Percentiles rank a stretch among this genome's conserved stretches.
Evolutionary conservation across 1,139 yeast species (phyloP).

Genomic region (Hemisphaericaspora xylofermentans): DNA sequence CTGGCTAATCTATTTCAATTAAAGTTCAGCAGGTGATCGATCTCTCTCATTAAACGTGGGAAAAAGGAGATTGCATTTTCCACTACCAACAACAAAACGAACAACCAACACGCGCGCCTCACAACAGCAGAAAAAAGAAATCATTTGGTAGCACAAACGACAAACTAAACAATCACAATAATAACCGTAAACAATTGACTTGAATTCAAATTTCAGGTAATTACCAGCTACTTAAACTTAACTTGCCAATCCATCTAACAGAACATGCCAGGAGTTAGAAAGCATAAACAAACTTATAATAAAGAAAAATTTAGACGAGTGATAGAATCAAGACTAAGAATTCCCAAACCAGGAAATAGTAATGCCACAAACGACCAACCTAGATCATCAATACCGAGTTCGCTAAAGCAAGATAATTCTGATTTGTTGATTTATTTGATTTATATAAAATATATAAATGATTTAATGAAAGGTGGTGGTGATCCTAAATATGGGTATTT

Average conservation of each 20-base stretch:
- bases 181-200: too few species aligned
- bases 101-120: too few species aligned
- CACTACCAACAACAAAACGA: too few species aligned
- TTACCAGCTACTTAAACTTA: background rate
- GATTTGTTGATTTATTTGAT: slow-evolving; percentile 49
- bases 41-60: too few species aligned
- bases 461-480: slow-evolving; percentile 23
- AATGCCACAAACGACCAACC: background rate
- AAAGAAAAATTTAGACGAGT: slow-evolving; percentile 19
- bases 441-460: slow-evolving; percentile 45
- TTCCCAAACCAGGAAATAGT: slow-evolving; percentile 1
- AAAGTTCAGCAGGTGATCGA: too few species aligned
- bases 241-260: background rate
- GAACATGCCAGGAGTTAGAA: slow-evolving; percentile 9
- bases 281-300: slow-evolving; percentile 20
- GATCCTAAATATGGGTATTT: slow-evolving; percentile 8
- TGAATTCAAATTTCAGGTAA: too few species aligned
- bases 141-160: too few species aligned
- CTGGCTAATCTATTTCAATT: too few species aligned
- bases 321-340: slow-evolving; percentile 11
- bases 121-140: too few species aligned
- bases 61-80: too few species aligned
- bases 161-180: too few species aligned
- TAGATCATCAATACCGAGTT: background rate
- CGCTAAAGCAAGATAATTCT: slow-evolving; percentile 36